Base-by-base conservation (phyloP, 176 grass and related monocot species). In the Carex scoparia region DNA sequence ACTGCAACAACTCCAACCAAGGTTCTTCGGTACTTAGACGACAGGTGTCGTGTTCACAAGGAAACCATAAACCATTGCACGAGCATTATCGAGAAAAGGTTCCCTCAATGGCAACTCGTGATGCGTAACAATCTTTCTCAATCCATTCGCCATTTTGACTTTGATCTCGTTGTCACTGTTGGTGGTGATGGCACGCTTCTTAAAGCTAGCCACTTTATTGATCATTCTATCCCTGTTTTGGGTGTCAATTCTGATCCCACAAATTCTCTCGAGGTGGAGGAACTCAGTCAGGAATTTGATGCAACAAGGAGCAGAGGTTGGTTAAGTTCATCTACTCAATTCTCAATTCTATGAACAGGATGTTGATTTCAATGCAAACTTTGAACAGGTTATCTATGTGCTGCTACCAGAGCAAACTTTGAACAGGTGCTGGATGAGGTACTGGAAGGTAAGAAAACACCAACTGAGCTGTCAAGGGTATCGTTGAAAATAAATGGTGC, bases 211-310 rank as follows among this genome's bases (percentile, higher is more conserved):
- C 95, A 98, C 30, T 95, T 94, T 63, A 83, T 98, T 82, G 85
- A 92, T 78, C 79, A 55, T 68, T 93, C 92, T 46, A 90, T 92
- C 82, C 93, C 95, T 13, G 84, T 95, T 62, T 81, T 98, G 81
- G 95, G 95, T 72, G 92, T 98, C 68, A 98, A 98, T 85, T 98
- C 93, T 14, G 95, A 98, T 60, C 95, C 95, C 64, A 98, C 95
- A 66, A 85, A 86, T 89, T 10, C 62, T 7, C 63, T 89, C 71
- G 95, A 98, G 93, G 94, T 97, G 65, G 91, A 97, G 19, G 86
- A 97, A 86, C 82, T 94, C 77, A 89, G 76, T 61, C 84, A 98
- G 46, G 82, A 93, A 79, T 98, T 98, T 81, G 95, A 98, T 91
- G 95, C 95, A 28, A 90, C 86, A 79, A 93, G 93, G 86, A 98